Percentiles rank a stretch among this genome's conserved stretches.
phyloP scores from a whole-genome alignment of 345 rosid genomes.

The Salix udensis region DNA sequence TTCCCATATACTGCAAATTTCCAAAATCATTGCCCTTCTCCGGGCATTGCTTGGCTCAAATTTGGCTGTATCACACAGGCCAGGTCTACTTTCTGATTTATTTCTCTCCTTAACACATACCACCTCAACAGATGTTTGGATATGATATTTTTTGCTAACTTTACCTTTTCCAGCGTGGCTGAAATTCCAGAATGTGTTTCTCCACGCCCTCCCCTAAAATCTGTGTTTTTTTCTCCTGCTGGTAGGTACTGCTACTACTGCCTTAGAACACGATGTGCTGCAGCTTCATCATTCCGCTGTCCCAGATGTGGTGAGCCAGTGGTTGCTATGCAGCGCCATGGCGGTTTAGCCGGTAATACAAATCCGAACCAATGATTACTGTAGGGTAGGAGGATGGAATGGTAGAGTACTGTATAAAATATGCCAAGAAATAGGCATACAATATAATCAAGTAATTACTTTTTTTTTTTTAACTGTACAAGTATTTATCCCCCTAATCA shows the following conservation, averaged over 20 bases:
- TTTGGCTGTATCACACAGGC: neutral
- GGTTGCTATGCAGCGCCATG: slow-evolving; percentile 77
- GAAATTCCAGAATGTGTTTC: neutral
- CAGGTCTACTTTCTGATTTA: neutral
- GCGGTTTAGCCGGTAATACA: slow-evolving; percentile 17
- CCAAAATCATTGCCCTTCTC: neutral
- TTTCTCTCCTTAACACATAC: neutral
- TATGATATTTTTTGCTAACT: neutral
- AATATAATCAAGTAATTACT: neutral
- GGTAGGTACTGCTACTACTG: slow-evolving; percentile 94
- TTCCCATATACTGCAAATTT: neutral
- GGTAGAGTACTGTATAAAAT: slow-evolving; percentile 10
- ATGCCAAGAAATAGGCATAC: slow-evolving; percentile 15
- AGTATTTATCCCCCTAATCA: slow-evolving; percentile 14
- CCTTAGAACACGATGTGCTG: slow-evolving; percentile 79
- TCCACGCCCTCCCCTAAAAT: neutral
- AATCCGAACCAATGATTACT: neutral
- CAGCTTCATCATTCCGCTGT: slow-evolving; percentile 71
- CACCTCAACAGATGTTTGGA: neutral
- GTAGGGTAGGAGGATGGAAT: slow-evolving; percentile 8
- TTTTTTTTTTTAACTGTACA: neutral
- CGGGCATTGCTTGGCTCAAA: neutral
- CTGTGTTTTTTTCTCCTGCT: slow-evolving; percentile 13
- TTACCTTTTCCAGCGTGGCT: slow-evolving; percentile 1
- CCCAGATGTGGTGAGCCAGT: slow-evolving; percentile 72